These are phyloP conservation scores for Blastobotrys apis DNA, from an alignment of 1,139 yeast species.

Conservation along the genomic window DNA sequence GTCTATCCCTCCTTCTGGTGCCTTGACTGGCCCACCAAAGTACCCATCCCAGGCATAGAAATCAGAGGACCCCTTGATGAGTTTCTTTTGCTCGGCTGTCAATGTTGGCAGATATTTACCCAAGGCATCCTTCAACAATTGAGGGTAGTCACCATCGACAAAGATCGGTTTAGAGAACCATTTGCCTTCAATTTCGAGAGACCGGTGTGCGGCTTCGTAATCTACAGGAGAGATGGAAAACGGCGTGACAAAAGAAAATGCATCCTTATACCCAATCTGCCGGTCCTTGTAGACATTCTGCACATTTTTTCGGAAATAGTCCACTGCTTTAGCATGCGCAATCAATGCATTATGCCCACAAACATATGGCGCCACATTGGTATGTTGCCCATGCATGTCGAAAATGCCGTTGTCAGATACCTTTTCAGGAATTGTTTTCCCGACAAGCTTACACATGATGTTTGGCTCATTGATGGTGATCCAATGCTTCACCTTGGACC, in stretches of 20 bases:
- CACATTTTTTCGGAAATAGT: slow-evolving; percentile 34
- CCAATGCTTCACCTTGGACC: slow-evolving; percentile 37
- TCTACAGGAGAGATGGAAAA: slow-evolving; percentile 9
- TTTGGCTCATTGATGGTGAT: slow-evolving; percentile 37
- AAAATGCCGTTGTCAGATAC: background rate
- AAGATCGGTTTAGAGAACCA: slow-evolving; percentile 36
- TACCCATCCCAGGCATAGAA: slow-evolving; percentile 38
- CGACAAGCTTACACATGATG: slow-evolving; percentile 12
- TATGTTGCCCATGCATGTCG: background rate
- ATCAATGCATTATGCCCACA: slow-evolving; percentile 33
- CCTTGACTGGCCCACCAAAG: slow-evolving; percentile 29
- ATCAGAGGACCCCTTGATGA: slow-evolving; percentile 30
- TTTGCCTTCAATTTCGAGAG: slow-evolving; percentile 31
- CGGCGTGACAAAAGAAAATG: slow-evolving; percentile 22
- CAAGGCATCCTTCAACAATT: slow-evolving; percentile 27
- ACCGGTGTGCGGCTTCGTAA: slow-evolving; percentile 32
- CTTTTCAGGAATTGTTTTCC: background rate
- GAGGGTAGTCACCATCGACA: slow-evolving; percentile 23
- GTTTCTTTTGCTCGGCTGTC: slow-evolving; percentile 30
- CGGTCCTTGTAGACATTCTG: slow-evolving; percentile 30
- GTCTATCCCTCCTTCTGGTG: slow-evolving; percentile 27
- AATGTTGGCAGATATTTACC: slow-evolving; percentile 26
- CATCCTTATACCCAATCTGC: slow-evolving; percentile 24
- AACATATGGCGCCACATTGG: slow-evolving; percentile 10
- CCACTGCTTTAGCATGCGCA: slow-evolving; percentile 35